Base-by-base conservation (phyloP, 441 rosid genomes). In the Erodium trifolium region DNA sequence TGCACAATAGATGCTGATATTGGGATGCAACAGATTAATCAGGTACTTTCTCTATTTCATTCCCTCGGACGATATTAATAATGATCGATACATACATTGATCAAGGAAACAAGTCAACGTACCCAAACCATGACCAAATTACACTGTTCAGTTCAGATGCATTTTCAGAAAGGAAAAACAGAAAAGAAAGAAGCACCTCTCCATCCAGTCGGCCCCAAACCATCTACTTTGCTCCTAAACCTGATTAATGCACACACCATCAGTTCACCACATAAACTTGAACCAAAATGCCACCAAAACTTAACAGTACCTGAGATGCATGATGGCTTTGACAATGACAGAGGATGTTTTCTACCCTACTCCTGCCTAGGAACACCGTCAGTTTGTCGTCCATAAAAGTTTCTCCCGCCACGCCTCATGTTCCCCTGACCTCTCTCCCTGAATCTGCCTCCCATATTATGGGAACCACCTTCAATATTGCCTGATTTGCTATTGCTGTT, bases 371-470 rank as follows among this genome's bases (percentile, higher is more conserved):
- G 74, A 75, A 43, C 77, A 70, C 29, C 49, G 73, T 88, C 87
- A 71, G 80, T 79, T 72, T 76, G 85, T 70, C 83, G 81, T 74
- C 88, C 85, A 43, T 81, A 67, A 70, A 73, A 77, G 73, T 75
- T 83, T 1, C 82, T 85, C 29, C 86, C 90, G 65, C 87, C 96
- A 23, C 78, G 94, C 34, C 34, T 31, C 34, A 31, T 31, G 34
- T 31, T 31, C 4, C 34, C 34, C 34, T 31, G 34, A 31, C 86
- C 86, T 80, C 84, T 88, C 79, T 89, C 98, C 82, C 82, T 85
- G 78, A 78, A 82, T 79, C 86, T 84, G 67, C 78, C 67, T 29
- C 86, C 85, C n/a, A 83, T 76, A 70, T 80, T 78, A 75, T 81
- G 86, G 70, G 78, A 78, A 67, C 79, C 98, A 51, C 86, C 83